Conservation (phyloP, 306 rosid genomes). For the Fagus sylvatica region DNA sequence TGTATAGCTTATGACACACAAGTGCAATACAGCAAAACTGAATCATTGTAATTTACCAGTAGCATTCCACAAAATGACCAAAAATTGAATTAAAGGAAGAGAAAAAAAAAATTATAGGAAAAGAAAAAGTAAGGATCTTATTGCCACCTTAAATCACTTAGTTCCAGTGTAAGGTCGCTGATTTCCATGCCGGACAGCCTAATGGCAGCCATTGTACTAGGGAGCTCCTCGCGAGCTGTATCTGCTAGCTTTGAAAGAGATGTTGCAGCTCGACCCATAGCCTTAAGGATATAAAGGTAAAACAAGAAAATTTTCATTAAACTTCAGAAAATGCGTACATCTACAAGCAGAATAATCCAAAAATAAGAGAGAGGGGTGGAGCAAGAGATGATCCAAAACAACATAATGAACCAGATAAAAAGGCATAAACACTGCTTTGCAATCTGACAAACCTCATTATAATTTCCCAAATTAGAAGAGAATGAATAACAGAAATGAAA, state of each 20-base stretch:
- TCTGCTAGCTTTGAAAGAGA: slow-evolving; percentile 93
- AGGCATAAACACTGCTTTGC: not conserved
- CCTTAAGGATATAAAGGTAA: slow-evolving; percentile 40
- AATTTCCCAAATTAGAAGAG: not conserved
- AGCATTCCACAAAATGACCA: slow-evolving; percentile 8
- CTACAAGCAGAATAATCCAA: not conserved
- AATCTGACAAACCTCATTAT: not conserved
- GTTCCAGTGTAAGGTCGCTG: slow-evolving; percentile 77
- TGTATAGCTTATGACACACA: not conserved
- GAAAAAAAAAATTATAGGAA: not conserved
- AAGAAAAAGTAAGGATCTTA: slow-evolving; percentile 15
- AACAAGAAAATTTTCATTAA: not conserved
- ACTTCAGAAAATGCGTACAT: not conserved
- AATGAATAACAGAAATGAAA: not conserved
- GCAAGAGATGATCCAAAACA: not conserved
- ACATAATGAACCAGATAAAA: not conserved
- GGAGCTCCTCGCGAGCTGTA: slow-evolving; percentile 92
- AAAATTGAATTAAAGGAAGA: slow-evolving; percentile 6
- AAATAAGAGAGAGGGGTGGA: no score
- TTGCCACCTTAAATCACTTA: slow-evolving; percentile 80
- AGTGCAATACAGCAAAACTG: not conserved
- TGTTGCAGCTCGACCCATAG: slow-evolving; percentile 86
- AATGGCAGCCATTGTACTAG: slow-evolving; percentile 95
- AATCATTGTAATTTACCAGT: not conserved
- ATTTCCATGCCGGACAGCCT: slow-evolving; percentile 99